Conservation (phyloP, 129 eudicot species). For the Oenanthe sinensis region DNA sequence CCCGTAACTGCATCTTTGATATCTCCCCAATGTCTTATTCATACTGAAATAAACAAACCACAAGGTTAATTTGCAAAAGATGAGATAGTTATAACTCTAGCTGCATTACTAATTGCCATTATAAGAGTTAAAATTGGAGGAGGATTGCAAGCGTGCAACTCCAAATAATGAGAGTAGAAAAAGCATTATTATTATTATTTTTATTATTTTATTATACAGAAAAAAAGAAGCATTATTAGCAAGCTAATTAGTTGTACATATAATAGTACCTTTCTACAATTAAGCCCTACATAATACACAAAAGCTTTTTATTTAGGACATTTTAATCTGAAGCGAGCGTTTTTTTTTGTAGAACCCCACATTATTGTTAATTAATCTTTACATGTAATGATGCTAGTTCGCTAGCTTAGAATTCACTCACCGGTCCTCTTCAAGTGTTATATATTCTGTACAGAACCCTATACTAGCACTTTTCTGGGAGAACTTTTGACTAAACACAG, state of each 20-base stretch:
- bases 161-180: background rate
- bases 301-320: background rate
- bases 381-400: too few relatives aligned
- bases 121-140: background rate
- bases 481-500: background rate
- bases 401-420: too few relatives aligned
- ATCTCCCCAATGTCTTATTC: slow-evolving; percentile 39
- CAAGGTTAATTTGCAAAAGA: background rate
- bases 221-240: background rate
- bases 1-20: slow-evolving; percentile 46
- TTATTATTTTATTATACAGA: background rate
- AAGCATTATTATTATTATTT: background rate
- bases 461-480: background rate
- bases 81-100: background rate
- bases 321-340: too few relatives aligned
- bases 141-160: background rate
- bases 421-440: too few relatives aligned
- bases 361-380: too few relatives aligned
- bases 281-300: background rate
- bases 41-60: slow-evolving; percentile 20
- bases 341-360: too few relatives aligned
- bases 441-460: background rate
- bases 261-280: too few relatives aligned
- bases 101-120: background rate
- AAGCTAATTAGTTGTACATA: too few relatives aligned